phyloP scores from a whole-genome alignment of 2,329 filamentous ascomycete genomes.

The Colletotrichum liaoningense region DNA sequence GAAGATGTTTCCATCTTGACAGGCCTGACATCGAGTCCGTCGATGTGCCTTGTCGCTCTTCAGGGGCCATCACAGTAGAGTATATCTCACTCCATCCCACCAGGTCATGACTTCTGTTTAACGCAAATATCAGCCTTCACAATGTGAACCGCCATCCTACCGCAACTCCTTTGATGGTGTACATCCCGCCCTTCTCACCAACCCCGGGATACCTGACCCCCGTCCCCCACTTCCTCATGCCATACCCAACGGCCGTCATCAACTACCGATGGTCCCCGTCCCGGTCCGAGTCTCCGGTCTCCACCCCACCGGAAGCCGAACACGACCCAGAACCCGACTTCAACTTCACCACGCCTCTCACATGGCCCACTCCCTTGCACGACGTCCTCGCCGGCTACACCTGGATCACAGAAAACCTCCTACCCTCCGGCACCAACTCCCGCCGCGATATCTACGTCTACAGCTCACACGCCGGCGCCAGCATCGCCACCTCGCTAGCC shows the following conservation, averaged over 20 bases:
- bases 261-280: conserved; percentile 67
- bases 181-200: conserved; percentile 63
- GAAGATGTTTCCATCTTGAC: conserved; percentile 33
- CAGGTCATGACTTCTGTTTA: conserved; percentile 26
- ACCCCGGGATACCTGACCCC: conserved; percentile 39
- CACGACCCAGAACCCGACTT: not conserved
- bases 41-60: conserved; percentile 59
- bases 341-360: conserved; percentile 42
- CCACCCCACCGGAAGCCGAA: conserved; percentile 30
- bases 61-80: conserved; percentile 63
- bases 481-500: conserved; percentile 66
- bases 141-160: conserved; percentile 53
- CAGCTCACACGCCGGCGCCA: conserved; percentile 68
- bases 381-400: conserved; percentile 66
- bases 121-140: conserved; percentile 55
- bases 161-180: conserved; percentile 61
- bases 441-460: conserved; percentile 60
- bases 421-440: conserved; percentile 47
- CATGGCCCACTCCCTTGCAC: conserved; percentile 69
- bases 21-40: conserved; percentile 51
- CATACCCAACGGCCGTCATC: conserved; percentile 63
- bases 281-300: conserved; percentile 49
- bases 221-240: conserved; percentile 55
- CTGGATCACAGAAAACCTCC: conserved; percentile 61
- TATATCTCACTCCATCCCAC: conserved; percentile 44